Base-by-base conservation (phyloP, 129 eudicot species). In the Pseudognaphalium luteoalbum region DNA sequence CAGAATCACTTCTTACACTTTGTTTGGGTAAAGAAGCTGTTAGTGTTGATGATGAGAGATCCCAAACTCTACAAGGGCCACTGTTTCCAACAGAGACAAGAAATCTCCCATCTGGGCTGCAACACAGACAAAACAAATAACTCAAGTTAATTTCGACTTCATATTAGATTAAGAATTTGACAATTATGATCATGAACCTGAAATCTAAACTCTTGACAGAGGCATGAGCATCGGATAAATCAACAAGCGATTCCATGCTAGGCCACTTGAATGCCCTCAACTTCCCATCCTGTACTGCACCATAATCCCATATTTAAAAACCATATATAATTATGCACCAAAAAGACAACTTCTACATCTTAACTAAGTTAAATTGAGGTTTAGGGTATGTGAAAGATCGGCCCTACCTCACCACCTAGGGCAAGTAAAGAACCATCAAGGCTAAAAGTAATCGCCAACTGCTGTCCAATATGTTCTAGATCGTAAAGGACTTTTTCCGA, bases 231-330 rank as follows among this genome's bases (percentile, higher is more conserved):
- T 83, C 83, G 0, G 87, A 83, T 78, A 87, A 85, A 80, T 86
- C 84, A 56, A 95, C 78, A 68, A 80, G 42, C 66, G 73, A 51
- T 76, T 91, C 97, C 99, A 95, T 84, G 79, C 88, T 67, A 47
- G 99, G 99, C 99, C 99, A 95, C 88, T 95, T 91, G 74, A 89
- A 95, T 37, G 88, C 92, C 88, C 96, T 89, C 83, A 95, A 83
- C 76, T 89, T 91, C 74, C 99, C 99, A 87, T 95, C 99, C 99
- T 95, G 97, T 83, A 89, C 90, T 88, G 96, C 88, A 85, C 77
- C 83, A 87, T 67, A 79, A 78, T 28, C 20, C 21, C 60, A 78
- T 78, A 50, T 76, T 79, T 65, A 86, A 71, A 72, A 78, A 67
- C 79, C 73, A 21, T n/a, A 25, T 59, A 61, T 39, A 17, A 35